phyloP scores from a whole-genome alignment of 805 yeast species.

The Spencermartinsiella europaea region DNA sequence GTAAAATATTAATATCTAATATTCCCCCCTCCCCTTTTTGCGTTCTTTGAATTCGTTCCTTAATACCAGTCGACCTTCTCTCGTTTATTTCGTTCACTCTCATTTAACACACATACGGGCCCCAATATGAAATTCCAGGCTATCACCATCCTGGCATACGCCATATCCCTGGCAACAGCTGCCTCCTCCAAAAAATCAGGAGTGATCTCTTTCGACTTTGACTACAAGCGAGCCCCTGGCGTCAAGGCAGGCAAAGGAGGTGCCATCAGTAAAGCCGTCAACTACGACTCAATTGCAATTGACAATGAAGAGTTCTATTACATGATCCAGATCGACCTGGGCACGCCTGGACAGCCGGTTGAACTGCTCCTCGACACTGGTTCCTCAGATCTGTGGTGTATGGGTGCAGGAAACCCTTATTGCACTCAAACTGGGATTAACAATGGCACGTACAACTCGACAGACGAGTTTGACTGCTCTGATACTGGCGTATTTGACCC shows the following conservation, averaged over 20 bases:
- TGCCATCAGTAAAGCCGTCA: neutral
- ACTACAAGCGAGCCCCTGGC: neutral
- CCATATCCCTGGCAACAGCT: neutral
- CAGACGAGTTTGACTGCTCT: slow-evolving; percentile 20
- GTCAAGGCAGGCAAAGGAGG: neutral
- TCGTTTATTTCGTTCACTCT: too few species aligned
- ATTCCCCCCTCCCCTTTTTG: neutral
- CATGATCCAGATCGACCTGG: slow-evolving; percentile 35
- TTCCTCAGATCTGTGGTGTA: slow-evolving; percentile 63
- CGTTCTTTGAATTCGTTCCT: neutral
- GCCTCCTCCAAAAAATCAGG: neutral
- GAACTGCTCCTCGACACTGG: slow-evolving; percentile 63
- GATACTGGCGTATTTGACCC: slow-evolving; percentile 28
- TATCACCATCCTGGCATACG: neutral
- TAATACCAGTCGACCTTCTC: neutral
- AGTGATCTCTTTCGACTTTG: neutral
- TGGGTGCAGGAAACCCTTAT: slow-evolving; percentile 11
- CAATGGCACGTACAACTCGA: slow-evolving; percentile 5
- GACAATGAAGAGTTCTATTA: slow-evolving; percentile 10
- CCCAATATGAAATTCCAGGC: neutral
- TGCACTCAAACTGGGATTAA: slow-evolving; percentile 10
- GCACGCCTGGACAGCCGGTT: slow-evolving; percentile 52
- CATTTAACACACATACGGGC: too few species aligned
- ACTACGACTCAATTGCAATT: neutral
- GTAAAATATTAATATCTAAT: too few species aligned